Evolutionary conservation across 495 filamentous ascomycete species (phyloP).

Genomic region (Penicillium goetzii): DNA sequence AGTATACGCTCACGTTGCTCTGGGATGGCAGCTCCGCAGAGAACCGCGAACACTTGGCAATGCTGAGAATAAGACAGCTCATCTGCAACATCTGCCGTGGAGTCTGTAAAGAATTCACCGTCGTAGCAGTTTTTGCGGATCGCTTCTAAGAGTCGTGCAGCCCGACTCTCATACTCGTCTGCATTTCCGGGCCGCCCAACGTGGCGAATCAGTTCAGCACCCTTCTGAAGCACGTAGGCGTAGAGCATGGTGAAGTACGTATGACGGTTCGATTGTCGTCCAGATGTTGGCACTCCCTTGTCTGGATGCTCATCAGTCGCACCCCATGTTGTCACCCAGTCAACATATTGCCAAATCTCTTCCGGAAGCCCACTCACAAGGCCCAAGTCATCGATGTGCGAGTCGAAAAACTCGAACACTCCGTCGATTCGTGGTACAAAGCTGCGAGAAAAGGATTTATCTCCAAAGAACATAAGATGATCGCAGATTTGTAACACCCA

Average conservation of each 20-base stretch:
- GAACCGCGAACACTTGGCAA: constrained; percentile 31
- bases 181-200: constrained; percentile 22
- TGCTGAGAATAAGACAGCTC: constrained; percentile 33
- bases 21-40: constrained; percentile 23
- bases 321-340: constrained; percentile 34
- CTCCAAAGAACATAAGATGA: constrained; percentile 29
- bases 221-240: constrained; percentile 21
- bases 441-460: constrained; percentile 17
- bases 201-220: constrained; percentile 34
- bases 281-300: constrained; percentile 34
- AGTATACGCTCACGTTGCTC: constrained; percentile 27
- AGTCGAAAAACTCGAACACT: constrained; percentile 31
- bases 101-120: constrained; percentile 22
- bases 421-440: constrained; percentile 30
- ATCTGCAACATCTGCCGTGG: constrained; percentile 26
- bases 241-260: constrained; percentile 29
- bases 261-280: constrained; percentile 13
- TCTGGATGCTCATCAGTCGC: constrained; percentile 35
- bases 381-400: constrained; percentile 24
- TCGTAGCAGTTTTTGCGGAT: constrained; percentile 24
- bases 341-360: constrained; percentile 39
- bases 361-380: constrained; percentile 34
- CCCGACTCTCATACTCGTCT: constrained; percentile 25
- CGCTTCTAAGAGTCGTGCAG: constrained; percentile 19
- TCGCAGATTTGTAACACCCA: constrained; percentile 32